phyloP scores from a whole-genome alignment of 371 early-diverging fungal genomes.

The Cokeromyces recurvatus region DNA sequence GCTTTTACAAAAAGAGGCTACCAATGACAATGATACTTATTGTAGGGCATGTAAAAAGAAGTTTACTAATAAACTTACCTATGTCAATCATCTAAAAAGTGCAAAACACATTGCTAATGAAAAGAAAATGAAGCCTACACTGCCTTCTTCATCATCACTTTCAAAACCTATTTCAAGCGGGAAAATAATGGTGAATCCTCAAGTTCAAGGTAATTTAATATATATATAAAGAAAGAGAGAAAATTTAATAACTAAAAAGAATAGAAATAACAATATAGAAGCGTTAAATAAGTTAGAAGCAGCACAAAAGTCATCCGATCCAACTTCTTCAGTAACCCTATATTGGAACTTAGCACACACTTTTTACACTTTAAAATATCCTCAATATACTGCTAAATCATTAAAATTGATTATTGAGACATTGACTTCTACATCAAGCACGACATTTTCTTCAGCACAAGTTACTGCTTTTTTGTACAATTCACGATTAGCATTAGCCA shows the following conservation, averaged over 20 bases:
- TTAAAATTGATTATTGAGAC: slow-evolving; percentile 8
- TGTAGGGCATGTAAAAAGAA: slow-evolving; percentile 42
- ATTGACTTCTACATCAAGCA: neutral
- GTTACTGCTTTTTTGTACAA: no score
- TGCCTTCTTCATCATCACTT: neutral
- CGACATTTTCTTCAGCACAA: slow-evolving; percentile 6
- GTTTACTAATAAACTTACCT: slow-evolving; percentile 35
- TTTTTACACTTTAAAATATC: no score
- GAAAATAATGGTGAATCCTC: slow-evolving; percentile 7
- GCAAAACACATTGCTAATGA: slow-evolving; percentile 42
- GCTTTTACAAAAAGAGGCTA: neutral
- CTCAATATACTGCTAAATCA: slow-evolving; percentile 18
- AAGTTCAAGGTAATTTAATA: slow-evolving; percentile 18
- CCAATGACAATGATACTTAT: slow-evolving; percentile 23
- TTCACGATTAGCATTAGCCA: slow-evolving; percentile 20
- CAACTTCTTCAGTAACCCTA: no score
- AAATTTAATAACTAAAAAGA: neutral
- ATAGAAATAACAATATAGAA: neutral
- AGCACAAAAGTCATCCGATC: no score
- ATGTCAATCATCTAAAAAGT: slow-evolving; percentile 37
- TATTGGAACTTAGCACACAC: no score
- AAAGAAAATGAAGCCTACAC: slow-evolving; percentile 17
- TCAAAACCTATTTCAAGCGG: neutral
- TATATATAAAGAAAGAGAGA: no score
- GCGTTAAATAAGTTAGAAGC: no score